These are phyloP conservation scores for Pyricularia sp. DNA, from an alignment of 2,329 filamentous ascomycete genomes.

Conservation along the genomic window DNA sequence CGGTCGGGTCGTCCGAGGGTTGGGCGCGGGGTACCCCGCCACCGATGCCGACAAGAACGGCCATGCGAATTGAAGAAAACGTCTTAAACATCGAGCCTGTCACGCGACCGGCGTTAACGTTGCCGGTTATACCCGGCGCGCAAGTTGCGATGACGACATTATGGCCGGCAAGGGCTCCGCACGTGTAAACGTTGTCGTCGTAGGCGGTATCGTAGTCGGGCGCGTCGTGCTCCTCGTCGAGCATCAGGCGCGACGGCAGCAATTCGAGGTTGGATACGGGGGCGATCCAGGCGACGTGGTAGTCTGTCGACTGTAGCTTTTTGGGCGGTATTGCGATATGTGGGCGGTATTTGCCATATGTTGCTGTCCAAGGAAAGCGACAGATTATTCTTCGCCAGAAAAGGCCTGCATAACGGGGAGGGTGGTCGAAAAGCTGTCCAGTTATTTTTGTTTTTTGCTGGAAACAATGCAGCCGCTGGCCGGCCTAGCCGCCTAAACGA, in stretches of 20 bases:
- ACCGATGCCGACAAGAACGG: constrained; percentile 9
- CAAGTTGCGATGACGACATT: not conserved
- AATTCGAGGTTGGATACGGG: constrained; percentile 9
- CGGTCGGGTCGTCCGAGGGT: not conserved
- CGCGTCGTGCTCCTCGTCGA: constrained; percentile 10
- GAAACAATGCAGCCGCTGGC: too few relatives aligned
- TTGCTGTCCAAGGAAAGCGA: too few relatives aligned
- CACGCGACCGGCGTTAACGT: not conserved
- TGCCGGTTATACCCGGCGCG: too few relatives aligned
- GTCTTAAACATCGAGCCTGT: constrained; percentile 9
- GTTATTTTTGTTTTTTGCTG: too few relatives aligned
- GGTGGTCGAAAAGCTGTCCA: too few relatives aligned
- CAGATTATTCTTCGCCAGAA: too few relatives aligned
- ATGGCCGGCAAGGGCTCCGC: constrained; percentile 6
- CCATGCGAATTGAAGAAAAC: constrained; percentile 10
- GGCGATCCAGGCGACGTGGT: constrained; percentile 11
- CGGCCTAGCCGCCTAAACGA: too few relatives aligned
- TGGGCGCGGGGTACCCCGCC: constrained; percentile 7
- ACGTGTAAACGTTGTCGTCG: constrained; percentile 11
- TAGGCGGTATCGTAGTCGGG: constrained; percentile 7
- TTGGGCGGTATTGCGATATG: not conserved
- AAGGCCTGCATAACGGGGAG: too few relatives aligned
- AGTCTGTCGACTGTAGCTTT: not conserved
- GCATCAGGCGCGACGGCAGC: constrained; percentile 10
- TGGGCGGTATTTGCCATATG: too few relatives aligned